Evolutionary conservation across 768 basidiomycete species (phyloP), one percentile per base, ranked within the genome.

Genomic region (Boletus rubroflammeus): DNA sequence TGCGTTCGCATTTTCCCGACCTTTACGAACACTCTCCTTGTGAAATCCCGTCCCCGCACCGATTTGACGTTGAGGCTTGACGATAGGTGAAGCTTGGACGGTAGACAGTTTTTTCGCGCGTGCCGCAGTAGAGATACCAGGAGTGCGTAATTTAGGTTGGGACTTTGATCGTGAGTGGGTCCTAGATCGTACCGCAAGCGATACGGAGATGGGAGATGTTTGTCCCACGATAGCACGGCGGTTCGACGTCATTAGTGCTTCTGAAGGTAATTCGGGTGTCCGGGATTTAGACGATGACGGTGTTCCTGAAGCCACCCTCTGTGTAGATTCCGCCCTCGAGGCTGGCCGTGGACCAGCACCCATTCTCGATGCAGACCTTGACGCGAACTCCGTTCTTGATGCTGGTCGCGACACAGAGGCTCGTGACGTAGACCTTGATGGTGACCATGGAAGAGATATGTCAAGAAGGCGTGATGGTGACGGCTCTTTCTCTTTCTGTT

Each of bases 381-480:
- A 59, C 10, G 54, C 32, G 1, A 55, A 57, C 25, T 58, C 62
- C 5, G 29, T 50, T 42, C 57, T 51, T 10, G 65, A 63, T 21
- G 50, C 31, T 5, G 60, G 39, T n/a, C 48, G 59, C 19, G 67
- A 61, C 9, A 28, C 26, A 21, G 67, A 58, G 5, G 52, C 49
- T 23, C 46, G 58, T 15, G 58, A 48, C 1, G 57, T 14, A 35
- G 68, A 51, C 25, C 54, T 49, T 26, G 64, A 61, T 29, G 51
- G 43, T 25, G 69, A 70, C 73, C 68, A 72, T 1, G 72, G 75
- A 19, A 75, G 62, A 40, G 71, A 62, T 31, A 72, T 66, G 23
- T 75, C 72, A 17, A 70, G 60, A 38, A 69, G 62, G 46, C 65
- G 73, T 11, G 72, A 60, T 11, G 53, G 34, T 10, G 63, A 61